phyloP scores from a whole-genome alignment of 2,329 filamentous ascomycete species.

The Fonsecaea multimorphosa region DNA sequence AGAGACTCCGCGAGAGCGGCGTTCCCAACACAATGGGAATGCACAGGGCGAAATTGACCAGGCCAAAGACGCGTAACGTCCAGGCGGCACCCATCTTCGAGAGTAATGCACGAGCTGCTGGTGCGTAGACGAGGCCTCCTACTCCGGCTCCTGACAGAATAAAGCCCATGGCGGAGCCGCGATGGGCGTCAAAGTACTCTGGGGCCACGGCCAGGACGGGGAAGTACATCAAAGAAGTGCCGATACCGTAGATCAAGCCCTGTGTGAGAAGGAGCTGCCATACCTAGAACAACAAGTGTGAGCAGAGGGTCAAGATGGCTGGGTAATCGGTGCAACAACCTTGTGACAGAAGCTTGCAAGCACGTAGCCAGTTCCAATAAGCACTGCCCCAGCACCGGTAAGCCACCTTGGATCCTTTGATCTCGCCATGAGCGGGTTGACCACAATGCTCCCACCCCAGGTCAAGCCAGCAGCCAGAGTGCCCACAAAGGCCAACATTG shows the following conservation, averaged over 20 bases:
- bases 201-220: constrained; percentile 62
- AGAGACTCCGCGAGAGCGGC: constrained; percentile 32
- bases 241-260: constrained; percentile 66
- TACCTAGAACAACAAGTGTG: constrained; percentile 46
- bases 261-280: constrained; percentile 68
- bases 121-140: constrained; percentile 63
- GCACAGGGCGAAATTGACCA: constrained; percentile 41
- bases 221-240: constrained; percentile 67
- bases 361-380: constrained; percentile 53
- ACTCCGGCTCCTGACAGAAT: constrained; percentile 64
- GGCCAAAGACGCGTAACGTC: constrained; percentile 42
- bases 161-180: constrained; percentile 67
- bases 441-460: constrained; percentile 57
- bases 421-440: constrained; percentile 57
- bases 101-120: constrained; percentile 44
- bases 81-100: constrained; percentile 47
- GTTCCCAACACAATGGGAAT: constrained; percentile 44
- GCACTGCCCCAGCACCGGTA: constrained; percentile 50
- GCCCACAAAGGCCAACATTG: constrained; percentile 57
- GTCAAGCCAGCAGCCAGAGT: constrained; percentile 58
- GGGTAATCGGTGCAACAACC: constrained; percentile 22
- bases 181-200: constrained; percentile 66
- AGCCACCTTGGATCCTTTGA: constrained; percentile 49
- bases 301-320: background rate
- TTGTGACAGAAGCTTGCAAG: constrained; percentile 48